Evolutionary conservation across 257 asterid genomes (phyloP).

Genomic region (Solanum okadae): DNA sequence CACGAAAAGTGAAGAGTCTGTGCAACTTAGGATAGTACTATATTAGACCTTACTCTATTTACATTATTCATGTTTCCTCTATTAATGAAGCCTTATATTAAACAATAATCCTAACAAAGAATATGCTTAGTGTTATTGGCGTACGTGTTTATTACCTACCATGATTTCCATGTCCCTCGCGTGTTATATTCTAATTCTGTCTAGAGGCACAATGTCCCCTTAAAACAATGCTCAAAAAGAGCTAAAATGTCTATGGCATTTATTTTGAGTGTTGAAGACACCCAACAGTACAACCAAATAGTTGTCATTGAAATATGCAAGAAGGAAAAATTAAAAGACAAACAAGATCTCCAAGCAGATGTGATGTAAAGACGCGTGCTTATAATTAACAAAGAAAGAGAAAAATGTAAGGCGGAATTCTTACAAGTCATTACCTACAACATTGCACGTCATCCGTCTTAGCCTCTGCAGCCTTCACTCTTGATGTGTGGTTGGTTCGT

Average conservation of each 20-base stretch:
- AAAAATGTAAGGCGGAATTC: neutral
- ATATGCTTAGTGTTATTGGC: neutral
- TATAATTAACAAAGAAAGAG: neutral
- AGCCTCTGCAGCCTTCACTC: neutral
- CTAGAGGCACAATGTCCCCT: neutral
- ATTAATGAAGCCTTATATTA: neutral
- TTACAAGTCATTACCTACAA: neutral
- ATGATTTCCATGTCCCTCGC: neutral
- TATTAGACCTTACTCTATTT: neutral
- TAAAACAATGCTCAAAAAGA: neutral
- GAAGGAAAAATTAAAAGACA: too few relatives aligned
- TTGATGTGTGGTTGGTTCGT: neutral
- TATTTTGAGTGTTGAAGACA: neutral
- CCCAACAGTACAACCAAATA: neutral
- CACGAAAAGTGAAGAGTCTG: neutral
- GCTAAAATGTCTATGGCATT: neutral
- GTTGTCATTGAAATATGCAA: neutral
- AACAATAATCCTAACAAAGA: neutral
- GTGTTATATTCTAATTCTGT: neutral
- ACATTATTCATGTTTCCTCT: neutral
- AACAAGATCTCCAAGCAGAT: neutral
- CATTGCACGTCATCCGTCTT: neutral
- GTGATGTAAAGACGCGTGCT: neutral
- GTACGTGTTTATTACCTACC: neutral
- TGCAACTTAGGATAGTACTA: neutral